Base-by-base conservation (phyloP, 2,329 filamentous ascomycete species). In the Shiraia bambusicola region DNA sequence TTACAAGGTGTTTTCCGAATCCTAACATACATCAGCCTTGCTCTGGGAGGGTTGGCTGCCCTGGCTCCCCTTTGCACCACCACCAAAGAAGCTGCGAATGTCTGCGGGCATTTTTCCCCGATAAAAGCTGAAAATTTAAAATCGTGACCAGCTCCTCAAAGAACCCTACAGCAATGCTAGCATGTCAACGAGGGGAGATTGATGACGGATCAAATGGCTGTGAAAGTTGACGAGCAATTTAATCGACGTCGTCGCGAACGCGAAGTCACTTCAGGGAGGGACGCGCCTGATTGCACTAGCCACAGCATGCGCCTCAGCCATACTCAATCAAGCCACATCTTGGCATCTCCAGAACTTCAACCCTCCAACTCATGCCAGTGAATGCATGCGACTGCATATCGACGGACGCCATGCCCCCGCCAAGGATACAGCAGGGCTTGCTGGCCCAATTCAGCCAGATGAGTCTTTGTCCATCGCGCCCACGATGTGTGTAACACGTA, bases 21-120 rank as follows among this genome's bases (percentile, higher is more conserved):
- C 15, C n/a, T 8, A 16, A 47, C 59, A 38, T 59, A 64, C 62
- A 57, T 65, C 61, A 19, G 54, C 58, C 38, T 64, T 65, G 51
- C 65, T 62, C 45, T 54, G 56, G 22, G 56, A 52, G 28, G 46
- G 51, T 50, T 65, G 60, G 52, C 52, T 62, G 52, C 48, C 54
- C 63, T 52, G 71, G 55, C 58, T 76, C 72, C 77, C 72, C 56
- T 78, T 75, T 68, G 90, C 90, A 47, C 90, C 92, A 51, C 86
- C 82, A 40, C 86, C 83, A 74, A 97, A 96, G 72, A 96, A 97
- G 58, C 78, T 89, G 63, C 91, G 81, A 61, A 96, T 97, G 70
- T 97, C 92, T 50, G 77, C 65, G 39, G 90, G 82, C 90, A 95
- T 95, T n/a, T 26, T 43, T 13, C 22, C 12, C 2, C 15, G 5